phyloP scores from a whole-genome alignment of 768 basidiomycete genomes.

The Rhodocollybia butyracea region DNA sequence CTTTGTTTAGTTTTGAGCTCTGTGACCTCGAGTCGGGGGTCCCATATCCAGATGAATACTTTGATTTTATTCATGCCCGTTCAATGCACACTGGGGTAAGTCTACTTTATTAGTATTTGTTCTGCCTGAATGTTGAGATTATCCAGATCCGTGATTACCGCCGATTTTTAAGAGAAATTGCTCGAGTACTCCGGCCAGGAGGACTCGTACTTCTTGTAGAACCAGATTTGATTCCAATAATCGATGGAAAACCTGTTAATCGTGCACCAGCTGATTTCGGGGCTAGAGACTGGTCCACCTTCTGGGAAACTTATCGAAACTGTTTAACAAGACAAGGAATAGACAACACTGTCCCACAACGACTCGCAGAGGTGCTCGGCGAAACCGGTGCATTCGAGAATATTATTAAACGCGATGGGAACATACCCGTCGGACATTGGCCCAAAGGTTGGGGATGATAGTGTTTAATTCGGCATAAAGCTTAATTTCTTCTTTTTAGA shows the following conservation, averaged over 20 bases:
- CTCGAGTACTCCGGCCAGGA: slow-evolving; percentile 66
- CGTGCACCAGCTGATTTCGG: slow-evolving; percentile 29
- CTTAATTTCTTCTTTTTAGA: slow-evolving; percentile 33
- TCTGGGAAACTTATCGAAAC: slow-evolving; percentile 61
- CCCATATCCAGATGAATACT: slow-evolving; percentile 61
- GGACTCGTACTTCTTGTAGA: slow-evolving; percentile 69
- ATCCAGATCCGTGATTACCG: slow-evolving; percentile 60
- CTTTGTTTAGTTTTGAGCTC: slow-evolving; percentile 55
- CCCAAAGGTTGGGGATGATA: slow-evolving; percentile 42
- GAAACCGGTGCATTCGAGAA: slow-evolving; percentile 52
- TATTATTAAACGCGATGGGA: slow-evolving; percentile 51
- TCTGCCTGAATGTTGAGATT: background rate
- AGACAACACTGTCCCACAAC: slow-evolving; percentile 55
- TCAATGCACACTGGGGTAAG: slow-evolving; percentile 66
- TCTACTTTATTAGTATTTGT: slow-evolving; percentile 9
- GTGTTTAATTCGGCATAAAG: slow-evolving; percentile 9
- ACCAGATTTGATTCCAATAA: slow-evolving; percentile 50
- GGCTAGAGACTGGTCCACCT: slow-evolving; percentile 56
- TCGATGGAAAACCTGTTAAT: slow-evolving; percentile 28
- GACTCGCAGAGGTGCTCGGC: slow-evolving; percentile 48
- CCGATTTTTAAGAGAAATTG: slow-evolving; percentile 56
- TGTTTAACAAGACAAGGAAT: slow-evolving; percentile 51
- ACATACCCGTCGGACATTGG: slow-evolving; percentile 70
- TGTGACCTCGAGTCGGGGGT: slow-evolving; percentile 63
- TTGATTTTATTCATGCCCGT: slow-evolving; percentile 69